Evolutionary conservation across 495 filamentous ascomycete species (phyloP), one percentile per base, ranked within the genome.

Genomic region (Trichocladium antarcticum): DNA sequence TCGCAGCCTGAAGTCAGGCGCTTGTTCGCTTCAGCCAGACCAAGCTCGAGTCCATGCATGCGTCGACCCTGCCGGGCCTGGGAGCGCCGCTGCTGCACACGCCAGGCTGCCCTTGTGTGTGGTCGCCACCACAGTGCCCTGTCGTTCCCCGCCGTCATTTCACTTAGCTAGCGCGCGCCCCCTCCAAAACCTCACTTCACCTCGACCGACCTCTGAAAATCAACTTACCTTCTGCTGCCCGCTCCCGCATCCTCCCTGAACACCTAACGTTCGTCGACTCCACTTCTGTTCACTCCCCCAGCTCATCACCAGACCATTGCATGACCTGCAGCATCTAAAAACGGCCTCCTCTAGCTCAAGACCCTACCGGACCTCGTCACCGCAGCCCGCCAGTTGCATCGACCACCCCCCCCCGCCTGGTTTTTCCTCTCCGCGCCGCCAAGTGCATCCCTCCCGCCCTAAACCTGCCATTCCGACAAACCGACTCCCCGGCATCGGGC

Each of bases 101-200:
- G 43, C 54, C 46, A 56, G 46, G 56, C 58, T 55, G 42, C 49
- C 57, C 59, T 60, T 51, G 59, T 58, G 59, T 54, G 49, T 51
- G 59, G 59, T 62, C 55, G 61, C 57, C 61, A 62, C 61, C 60
- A 49, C 47, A 53, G 50, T 58, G 59, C 59, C 59, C 61, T 64
- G 57, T 58, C 57, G 45, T 60, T 64, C 61, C 61, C 61, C 59
- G 61, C 61, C 61, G 55, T 64, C 61, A 58, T 62, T 62, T 62
- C 59, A 62, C 54, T 54, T 53, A 58, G 61, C 61, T 58, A 62
- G 56, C 46, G 54, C 57, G 57, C 59, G 57, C 61, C 61, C 61
- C 59, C 61, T 64, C 61, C 61, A 60, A 57, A 60, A 57, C 56
- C 54, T 32, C 31, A 32, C 10, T 32, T 11, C 31, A 32, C 12